phyloP scores from a whole-genome alignment of 352 stramenopile genomes.

The Aphanomyces invadans region DNA sequence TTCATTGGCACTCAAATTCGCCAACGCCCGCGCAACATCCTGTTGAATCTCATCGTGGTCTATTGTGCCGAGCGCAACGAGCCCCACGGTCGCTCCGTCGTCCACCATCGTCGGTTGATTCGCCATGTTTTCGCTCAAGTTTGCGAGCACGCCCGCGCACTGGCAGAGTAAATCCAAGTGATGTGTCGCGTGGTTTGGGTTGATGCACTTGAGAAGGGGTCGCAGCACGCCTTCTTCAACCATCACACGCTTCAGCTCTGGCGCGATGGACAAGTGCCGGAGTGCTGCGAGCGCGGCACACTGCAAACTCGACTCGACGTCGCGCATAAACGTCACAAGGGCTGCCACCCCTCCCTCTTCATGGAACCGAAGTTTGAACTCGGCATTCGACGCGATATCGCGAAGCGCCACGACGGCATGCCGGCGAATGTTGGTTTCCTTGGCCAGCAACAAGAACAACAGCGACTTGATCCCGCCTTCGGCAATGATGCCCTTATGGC shows the following conservation, averaged over 20 bases:
- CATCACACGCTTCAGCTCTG: slow-evolving; percentile 82
- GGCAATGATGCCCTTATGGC: slow-evolving; percentile 81
- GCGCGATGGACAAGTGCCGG: slow-evolving; percentile 79
- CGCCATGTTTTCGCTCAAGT: slow-evolving; percentile 86
- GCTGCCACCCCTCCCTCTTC: slow-evolving; percentile 81
- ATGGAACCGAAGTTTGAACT: slow-evolving; percentile 81
- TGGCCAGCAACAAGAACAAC: slow-evolving; percentile 84
- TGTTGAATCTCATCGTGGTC: slow-evolving; percentile 91
- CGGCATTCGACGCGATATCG: slow-evolving; percentile 83
- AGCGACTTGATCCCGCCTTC: slow-evolving; percentile 87
- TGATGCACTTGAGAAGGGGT: slow-evolving; percentile 83
- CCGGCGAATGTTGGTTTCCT: slow-evolving; percentile 88
- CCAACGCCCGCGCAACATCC: slow-evolving; percentile 86
- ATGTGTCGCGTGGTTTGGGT: slow-evolving; percentile 40
- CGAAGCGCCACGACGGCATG: slow-evolving; percentile 85
- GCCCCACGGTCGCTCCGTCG: slow-evolving; percentile 74
- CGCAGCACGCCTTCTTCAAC: slow-evolving; percentile 73
- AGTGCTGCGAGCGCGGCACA: slow-evolving; percentile 84
- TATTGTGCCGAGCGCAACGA: slow-evolving; percentile 67
- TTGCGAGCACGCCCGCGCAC: slow-evolving; percentile 89
- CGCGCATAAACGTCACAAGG: slow-evolving; percentile 83
- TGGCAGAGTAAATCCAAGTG: slow-evolving; percentile 91
- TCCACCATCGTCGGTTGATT: slow-evolving; percentile 91
- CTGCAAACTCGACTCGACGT: slow-evolving; percentile 85
- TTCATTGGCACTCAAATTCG: slow-evolving; percentile 92